These are phyloP conservation scores for Meyerozyma elateridarum DNA, from an alignment of 1,139 yeast genomes.

Conservation along the genomic window DNA sequence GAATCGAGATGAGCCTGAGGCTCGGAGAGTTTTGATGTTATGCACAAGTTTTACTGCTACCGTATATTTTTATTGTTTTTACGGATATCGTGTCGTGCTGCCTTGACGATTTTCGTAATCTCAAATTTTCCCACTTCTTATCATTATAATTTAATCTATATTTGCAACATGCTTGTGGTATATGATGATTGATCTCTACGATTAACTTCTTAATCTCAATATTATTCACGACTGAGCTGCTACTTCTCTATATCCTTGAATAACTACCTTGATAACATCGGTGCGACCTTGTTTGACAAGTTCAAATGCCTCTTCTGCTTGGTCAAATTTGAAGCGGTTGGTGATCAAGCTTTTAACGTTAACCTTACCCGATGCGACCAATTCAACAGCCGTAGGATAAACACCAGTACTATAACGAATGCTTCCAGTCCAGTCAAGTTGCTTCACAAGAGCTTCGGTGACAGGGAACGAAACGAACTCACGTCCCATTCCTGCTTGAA, in stretches of 20 bases:
- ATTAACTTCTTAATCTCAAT: too few relatives aligned
- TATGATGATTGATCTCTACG: too few relatives aligned
- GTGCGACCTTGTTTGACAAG: conserved; percentile 4
- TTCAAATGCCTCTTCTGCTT: conserved; percentile 5
- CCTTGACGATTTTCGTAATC: too few relatives aligned
- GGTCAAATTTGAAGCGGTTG: conserved; percentile 5
- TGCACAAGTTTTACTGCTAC: too few relatives aligned
- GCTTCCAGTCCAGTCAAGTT: conserved; percentile 4
- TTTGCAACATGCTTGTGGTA: too few relatives aligned
- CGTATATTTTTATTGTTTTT: too few relatives aligned
- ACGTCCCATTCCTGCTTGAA: conserved; percentile 4
- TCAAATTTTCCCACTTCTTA: too few relatives aligned
- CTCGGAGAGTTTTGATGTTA: too few relatives aligned
- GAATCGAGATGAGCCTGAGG: too few relatives aligned
- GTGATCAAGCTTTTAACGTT: conserved; percentile 6
- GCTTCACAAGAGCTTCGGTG: conserved; percentile 5
- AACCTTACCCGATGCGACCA: conserved; percentile 4
- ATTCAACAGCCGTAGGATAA: conserved; percentile 5
- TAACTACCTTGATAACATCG: conserved; percentile 5
- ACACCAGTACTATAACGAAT: conserved; percentile 3
- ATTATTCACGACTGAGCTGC: too few relatives aligned
- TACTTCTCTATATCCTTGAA: conserved; percentile 4
- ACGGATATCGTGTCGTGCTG: too few relatives aligned
- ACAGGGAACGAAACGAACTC: conserved; percentile 6
- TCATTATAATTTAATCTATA: too few relatives aligned